Conservation (phyloP, 495 filamentous ascomycete genomes). For the Monascus purpureus region DNA sequence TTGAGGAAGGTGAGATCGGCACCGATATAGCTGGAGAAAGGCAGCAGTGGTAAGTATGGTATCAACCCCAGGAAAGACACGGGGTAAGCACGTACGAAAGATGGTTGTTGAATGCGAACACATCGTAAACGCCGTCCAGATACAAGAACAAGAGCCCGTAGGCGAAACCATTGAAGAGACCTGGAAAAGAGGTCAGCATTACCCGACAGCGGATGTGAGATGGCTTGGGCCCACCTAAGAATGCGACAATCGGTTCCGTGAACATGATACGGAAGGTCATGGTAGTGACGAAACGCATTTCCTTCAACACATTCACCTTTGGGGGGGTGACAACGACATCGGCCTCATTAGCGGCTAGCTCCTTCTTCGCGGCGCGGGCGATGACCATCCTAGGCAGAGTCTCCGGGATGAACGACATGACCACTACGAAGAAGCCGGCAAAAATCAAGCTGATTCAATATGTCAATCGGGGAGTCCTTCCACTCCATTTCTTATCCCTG, state of each 20-base stretch:
- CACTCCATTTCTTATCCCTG: too few relatives aligned
- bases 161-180: slow-evolving; percentile 20
- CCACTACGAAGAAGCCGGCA: slow-evolving; percentile 12
- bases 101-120: slow-evolving; percentile 22
- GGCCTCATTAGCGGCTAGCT: slow-evolving; percentile 4
- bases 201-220: too few relatives aligned
- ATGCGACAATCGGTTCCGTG: slow-evolving; percentile 21
- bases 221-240: slow-evolving; percentile 11
- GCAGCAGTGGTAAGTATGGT: neutral
- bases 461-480: too few relatives aligned
- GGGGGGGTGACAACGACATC: slow-evolving; percentile 10
- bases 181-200: neutral
- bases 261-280: slow-evolving; percentile 25
- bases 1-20: slow-evolving; percentile 26
- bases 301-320: slow-evolving; percentile 15
- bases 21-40: slow-evolving; percentile 13
- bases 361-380: slow-evolving; percentile 6
- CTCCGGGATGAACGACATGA: slow-evolving; percentile 20
- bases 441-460: slow-evolving; percentile 9
- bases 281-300: slow-evolving; percentile 21
- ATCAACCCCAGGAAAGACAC: neutral
- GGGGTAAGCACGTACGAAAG: slow-evolving; percentile 12
- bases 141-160: slow-evolving; percentile 22
- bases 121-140: slow-evolving; percentile 23
- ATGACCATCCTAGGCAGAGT: slow-evolving; percentile 21